Evolutionary conservation across 345 rosid genomes (phyloP).

Genomic region (Kernera saxatilis): DNA sequence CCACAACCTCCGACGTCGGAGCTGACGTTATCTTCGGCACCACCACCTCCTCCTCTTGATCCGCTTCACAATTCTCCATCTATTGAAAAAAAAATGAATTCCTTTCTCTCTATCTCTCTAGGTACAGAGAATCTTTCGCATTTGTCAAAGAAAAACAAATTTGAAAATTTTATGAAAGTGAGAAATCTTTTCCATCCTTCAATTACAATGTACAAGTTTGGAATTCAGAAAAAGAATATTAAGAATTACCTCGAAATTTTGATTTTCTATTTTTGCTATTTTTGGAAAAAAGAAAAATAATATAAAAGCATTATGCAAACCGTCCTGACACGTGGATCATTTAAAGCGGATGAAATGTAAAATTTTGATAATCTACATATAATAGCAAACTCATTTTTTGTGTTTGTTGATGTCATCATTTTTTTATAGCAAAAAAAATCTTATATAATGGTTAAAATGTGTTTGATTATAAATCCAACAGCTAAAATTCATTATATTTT

Average conservation of each 20-base stretch:
- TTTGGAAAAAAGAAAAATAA: neutral
- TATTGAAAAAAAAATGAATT: neutral
- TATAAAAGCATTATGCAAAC: neutral
- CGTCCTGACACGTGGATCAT: neutral
- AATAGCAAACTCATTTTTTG: too few relatives aligned
- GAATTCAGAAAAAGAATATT: neutral
- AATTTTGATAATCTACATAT: too few relatives aligned
- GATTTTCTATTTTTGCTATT: slow-evolving; percentile 20
- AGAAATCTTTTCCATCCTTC: slow-evolving; percentile 9
- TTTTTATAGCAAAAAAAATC: too few relatives aligned
- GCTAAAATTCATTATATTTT: too few relatives aligned
- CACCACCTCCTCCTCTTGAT: slow-evolving; percentile 17
- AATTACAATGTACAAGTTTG: slow-evolving; percentile 15
- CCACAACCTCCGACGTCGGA: slow-evolving; percentile 22
- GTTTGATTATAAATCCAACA: too few relatives aligned
- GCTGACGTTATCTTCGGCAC: neutral
- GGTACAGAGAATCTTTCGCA: neutral
- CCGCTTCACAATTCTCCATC: slow-evolving; percentile 34
- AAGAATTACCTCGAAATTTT: neutral
- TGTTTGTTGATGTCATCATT: too few relatives aligned
- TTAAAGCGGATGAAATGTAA: neutral
- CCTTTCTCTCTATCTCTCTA: slow-evolving; percentile 17
- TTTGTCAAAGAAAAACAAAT: neutral
- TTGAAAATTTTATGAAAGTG: neutral
- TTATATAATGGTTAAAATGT: too few relatives aligned